phyloP scores from a whole-genome alignment of 257 asterid genomes.

The Jacaranda mimosifolia region DNA sequence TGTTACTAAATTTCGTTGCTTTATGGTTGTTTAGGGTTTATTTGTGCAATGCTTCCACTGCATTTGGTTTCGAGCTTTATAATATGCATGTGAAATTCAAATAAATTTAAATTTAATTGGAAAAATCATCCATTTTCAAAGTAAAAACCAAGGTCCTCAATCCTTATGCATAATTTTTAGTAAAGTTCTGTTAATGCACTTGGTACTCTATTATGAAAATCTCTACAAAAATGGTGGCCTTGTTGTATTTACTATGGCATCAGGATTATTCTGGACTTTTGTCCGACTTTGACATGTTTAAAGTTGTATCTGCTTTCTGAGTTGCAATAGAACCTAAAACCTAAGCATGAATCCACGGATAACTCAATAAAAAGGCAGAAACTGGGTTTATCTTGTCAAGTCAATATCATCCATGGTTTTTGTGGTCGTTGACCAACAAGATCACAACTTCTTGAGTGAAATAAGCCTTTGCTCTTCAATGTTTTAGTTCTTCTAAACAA shows the following conservation, averaged over 20 bases:
- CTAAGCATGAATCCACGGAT: not conserved
- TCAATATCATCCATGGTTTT: too few species aligned
- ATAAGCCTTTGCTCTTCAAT: not conserved
- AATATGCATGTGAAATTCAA: too few species aligned
- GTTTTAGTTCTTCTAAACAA: not conserved
- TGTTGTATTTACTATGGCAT: not conserved
- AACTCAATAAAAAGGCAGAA: not conserved
- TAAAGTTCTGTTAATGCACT: too few species aligned
- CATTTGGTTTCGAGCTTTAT: not conserved
- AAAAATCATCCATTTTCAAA: not conserved
- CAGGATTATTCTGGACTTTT: not conserved
- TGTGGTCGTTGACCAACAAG: not conserved
- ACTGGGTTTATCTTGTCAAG: too few species aligned
- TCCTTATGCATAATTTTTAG: too few species aligned
- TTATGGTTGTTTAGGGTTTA: not conserved
- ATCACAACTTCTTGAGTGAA: not conserved
- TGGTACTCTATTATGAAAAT: not conserved
- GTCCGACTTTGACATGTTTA: not conserved
- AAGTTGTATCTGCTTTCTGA: not conserved
- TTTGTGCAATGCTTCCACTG: not conserved
- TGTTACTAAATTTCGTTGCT: not conserved
- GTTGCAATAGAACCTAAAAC: not conserved
- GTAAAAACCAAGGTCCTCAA: not conserved
- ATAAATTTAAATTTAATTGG: not conserved
- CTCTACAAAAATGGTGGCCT: not conserved